Evolutionary conservation across 106 monocot species (phyloP).

Genomic region (Dioscorea zingiberensis): DNA sequence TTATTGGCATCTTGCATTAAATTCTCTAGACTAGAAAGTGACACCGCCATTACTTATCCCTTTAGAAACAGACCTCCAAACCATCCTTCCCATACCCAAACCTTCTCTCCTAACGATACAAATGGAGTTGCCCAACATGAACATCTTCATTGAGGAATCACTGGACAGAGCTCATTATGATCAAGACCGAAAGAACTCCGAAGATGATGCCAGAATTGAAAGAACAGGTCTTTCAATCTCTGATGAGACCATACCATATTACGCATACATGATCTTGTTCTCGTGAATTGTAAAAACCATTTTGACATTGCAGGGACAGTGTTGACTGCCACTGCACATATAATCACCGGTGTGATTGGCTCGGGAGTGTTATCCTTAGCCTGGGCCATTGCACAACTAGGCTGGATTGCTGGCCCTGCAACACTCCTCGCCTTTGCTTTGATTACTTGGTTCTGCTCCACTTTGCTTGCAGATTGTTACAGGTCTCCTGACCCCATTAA

Average conservation of each 20-base stretch:
- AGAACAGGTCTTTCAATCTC: too few species aligned
- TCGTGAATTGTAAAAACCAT: too few species aligned
- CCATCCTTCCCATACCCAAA: too few species aligned
- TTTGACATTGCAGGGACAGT: constrained; percentile 13
- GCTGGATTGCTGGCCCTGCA: constrained; percentile 16
- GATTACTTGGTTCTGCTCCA: constrained; percentile 30
- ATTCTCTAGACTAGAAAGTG: too few species aligned
- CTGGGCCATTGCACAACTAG: constrained; percentile 30
- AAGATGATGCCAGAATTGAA: neutral
- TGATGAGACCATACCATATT: too few species aligned
- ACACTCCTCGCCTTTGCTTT: constrained; percentile 19
- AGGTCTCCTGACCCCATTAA: constrained; percentile 20
- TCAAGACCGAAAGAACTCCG: neutral
- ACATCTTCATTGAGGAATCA: neutral
- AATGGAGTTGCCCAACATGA: neutral
- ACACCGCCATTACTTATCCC: neutral
- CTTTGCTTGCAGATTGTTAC: constrained; percentile 20
- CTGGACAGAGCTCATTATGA: neutral
- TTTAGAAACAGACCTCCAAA: neutral
- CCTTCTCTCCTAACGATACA: too few species aligned
- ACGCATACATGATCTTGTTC: too few species aligned
- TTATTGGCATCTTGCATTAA: neutral
- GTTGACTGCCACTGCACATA: constrained; percentile 22
- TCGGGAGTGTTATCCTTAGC: constrained; percentile 23
- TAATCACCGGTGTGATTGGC: constrained; percentile 26